phyloP scores from a whole-genome alignment of 192 early-diverging fungal genomes.

The Lobosporangium transversale region DNA sequence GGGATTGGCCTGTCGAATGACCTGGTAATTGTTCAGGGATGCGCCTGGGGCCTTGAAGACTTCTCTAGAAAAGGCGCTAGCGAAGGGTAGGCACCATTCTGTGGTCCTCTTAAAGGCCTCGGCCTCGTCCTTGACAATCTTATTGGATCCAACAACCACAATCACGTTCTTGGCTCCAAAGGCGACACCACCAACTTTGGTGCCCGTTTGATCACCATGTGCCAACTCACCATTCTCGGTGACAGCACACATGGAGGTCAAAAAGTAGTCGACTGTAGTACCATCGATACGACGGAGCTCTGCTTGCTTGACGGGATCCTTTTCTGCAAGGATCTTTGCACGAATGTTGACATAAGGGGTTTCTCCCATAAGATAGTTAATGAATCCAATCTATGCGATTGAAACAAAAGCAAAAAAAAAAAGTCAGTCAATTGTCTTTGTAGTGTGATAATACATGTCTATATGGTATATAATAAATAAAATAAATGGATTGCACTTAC shows the following conservation, averaged over 20 bases:
- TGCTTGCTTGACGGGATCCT: conserved; percentile 47
- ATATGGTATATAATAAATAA: neutral
- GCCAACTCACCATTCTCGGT: conserved; percentile 46
- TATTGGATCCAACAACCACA: conserved; percentile 53
- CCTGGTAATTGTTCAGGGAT: conserved; percentile 30
- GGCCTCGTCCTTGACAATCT: conserved; percentile 54
- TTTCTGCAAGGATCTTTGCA: conserved; percentile 43
- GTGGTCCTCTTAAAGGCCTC: conserved; percentile 43
- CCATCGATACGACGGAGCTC: conserved; percentile 47
- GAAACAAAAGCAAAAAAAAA: neutral
- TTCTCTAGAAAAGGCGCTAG: conserved; percentile 32
- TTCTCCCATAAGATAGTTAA: conserved; percentile 52
- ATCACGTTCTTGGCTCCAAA: conserved; percentile 52
- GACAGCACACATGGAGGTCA: conserved; percentile 44
- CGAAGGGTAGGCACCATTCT: conserved; percentile 35
- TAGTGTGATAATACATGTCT: neutral
- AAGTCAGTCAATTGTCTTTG: no score
- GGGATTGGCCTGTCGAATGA: conserved; percentile 35
- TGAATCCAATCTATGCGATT: conserved; percentile 45
- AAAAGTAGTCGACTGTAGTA: conserved; percentile 52
- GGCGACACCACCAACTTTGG: conserved; percentile 48
- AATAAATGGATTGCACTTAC: conserved; percentile 8
- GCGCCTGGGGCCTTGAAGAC: conserved; percentile 39
- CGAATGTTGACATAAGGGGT: conserved; percentile 48
- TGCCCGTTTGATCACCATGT: conserved; percentile 35